Percentiles rank a stretch among this genome's conserved stretches.
Conservation (phyloP, 805 yeast genomes). For the Candida pseudoglaebosa region DNA sequence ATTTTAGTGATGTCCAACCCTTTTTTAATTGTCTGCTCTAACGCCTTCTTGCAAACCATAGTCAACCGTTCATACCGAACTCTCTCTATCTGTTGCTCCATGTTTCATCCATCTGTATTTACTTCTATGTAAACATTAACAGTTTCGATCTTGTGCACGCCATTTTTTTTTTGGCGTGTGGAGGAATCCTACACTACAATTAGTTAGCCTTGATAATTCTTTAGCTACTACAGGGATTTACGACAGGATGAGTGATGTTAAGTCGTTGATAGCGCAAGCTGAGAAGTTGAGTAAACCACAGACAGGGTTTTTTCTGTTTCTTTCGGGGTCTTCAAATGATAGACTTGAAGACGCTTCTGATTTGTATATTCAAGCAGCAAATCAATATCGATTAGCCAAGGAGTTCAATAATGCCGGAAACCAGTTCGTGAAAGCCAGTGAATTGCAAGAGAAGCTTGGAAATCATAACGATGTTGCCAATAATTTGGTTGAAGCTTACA, state of each 20-base stretch:
- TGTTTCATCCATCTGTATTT: too few species aligned
- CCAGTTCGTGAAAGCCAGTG: constrained; percentile 83
- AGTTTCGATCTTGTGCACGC: too few species aligned
- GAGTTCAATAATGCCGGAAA: constrained; percentile 73
- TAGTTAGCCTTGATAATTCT: too few species aligned
- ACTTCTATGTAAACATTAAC: too few species aligned
- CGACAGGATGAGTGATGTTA: constrained; percentile 40
- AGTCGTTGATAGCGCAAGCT: constrained; percentile 40
- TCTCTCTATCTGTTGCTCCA: constrained; percentile 10
- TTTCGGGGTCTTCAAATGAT: constrained; percentile 61
- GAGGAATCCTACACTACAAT: too few species aligned
- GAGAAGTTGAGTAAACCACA: constrained; percentile 51
- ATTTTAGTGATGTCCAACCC: constrained; percentile 50
- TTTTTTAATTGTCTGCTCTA: constrained; percentile 48
- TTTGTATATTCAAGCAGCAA: constrained; percentile 89
- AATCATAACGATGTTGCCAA: constrained; percentile 90
- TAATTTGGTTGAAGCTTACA: constrained; percentile 84
- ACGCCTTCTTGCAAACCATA: constrained; percentile 50
- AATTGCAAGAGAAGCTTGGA: constrained; percentile 67
- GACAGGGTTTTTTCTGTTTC: constrained; percentile 61
- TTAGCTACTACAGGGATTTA: too few species aligned
- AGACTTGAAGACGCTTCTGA: constrained; percentile 92
- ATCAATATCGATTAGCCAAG: constrained; percentile 72
- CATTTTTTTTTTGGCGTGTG: too few species aligned
- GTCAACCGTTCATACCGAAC: constrained; percentile 49